These are phyloP conservation scores for Mycena polygramma DNA, from an alignment of 768 basidiomycete genomes.

Conservation along the genomic window DNA sequence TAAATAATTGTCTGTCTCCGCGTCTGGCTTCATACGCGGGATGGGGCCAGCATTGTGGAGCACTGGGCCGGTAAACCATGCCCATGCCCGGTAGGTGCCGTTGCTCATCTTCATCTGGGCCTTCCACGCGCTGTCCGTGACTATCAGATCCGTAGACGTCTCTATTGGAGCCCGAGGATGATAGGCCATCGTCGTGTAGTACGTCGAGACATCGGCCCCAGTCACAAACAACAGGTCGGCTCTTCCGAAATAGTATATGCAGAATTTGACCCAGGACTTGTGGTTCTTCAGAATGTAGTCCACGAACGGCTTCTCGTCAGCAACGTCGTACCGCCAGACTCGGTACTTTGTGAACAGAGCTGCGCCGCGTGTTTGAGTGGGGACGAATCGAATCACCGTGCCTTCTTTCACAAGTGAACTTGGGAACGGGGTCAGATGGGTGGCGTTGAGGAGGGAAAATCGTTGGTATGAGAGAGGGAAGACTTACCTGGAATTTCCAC, in stretches of 20 bases:
- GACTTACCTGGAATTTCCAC: not conserved
- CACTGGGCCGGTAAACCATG: not conserved
- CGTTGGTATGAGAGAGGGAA: no score
- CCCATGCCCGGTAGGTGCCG: not conserved
- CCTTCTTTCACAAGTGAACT: not conserved
- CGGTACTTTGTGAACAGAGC: conserved; percentile 1
- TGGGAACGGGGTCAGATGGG: no score
- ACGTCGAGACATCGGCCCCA: not conserved
- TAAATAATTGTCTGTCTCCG: not conserved
- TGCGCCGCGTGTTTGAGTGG: not conserved
- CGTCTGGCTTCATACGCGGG: not conserved
- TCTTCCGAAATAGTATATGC: not conserved
- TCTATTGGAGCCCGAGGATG: not conserved
- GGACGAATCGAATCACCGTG: not conserved
- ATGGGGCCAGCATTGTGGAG: not conserved
- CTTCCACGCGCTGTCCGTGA: not conserved
- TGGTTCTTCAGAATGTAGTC: conserved; percentile 1
- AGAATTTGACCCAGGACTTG: not conserved
- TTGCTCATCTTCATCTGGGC: not conserved
- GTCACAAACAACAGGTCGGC: not conserved
- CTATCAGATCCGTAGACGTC: not conserved
- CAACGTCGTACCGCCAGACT: not conserved
- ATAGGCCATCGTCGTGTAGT: not conserved
- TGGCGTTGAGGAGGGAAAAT: no score
- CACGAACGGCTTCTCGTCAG: not conserved